phyloP scores from a whole-genome alignment of 257 asterid species.

The Euphrasia confusa region DNA sequence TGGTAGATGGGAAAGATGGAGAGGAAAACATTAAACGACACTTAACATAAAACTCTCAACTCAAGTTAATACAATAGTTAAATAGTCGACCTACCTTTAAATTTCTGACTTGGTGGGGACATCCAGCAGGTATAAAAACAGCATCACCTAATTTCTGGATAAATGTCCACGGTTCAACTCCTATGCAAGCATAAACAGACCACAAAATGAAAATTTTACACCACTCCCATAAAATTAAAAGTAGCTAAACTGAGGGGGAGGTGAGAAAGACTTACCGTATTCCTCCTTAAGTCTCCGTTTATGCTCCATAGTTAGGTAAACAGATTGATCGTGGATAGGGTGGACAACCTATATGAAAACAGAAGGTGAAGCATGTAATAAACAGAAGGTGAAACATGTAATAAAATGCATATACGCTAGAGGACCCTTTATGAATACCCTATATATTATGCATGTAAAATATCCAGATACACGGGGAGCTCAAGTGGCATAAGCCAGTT shows the following conservation, averaged over 20 bases:
- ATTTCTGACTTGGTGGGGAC: slow-evolving; percentile 94
- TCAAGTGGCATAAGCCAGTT: slow-evolving; percentile 16
- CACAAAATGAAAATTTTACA: neutral
- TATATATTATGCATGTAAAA: neutral
- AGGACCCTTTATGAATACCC: neutral
- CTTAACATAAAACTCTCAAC: neutral
- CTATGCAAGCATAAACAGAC: slow-evolving; percentile 33
- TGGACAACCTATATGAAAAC: slow-evolving; percentile 55
- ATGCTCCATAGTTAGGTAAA: slow-evolving; percentile 77
- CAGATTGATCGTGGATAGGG: slow-evolving; percentile 83
- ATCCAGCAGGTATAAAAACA: slow-evolving; percentile 86
- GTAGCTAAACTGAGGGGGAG: slow-evolving; percentile 12
- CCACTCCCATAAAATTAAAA: neutral
- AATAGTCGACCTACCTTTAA: slow-evolving; percentile 47
- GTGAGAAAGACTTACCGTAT: slow-evolving; percentile 48
- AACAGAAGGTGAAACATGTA: neutral
- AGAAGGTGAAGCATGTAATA: too few relatives aligned
- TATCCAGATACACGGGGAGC: slow-evolving; percentile 15
- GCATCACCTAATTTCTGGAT: slow-evolving; percentile 83
- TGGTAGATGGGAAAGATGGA: neutral
- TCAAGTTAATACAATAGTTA: neutral
- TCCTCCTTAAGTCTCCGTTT: slow-evolving; percentile 75
- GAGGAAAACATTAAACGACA: slow-evolving; percentile 8
- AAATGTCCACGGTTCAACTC: slow-evolving; percentile 90
- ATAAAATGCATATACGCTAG: neutral